Evolutionary conservation across 2,329 filamentous ascomycete genomes (phyloP), one percentile per base, ranked within the genome.

Genomic region (Colletotrichum sp.): DNA sequence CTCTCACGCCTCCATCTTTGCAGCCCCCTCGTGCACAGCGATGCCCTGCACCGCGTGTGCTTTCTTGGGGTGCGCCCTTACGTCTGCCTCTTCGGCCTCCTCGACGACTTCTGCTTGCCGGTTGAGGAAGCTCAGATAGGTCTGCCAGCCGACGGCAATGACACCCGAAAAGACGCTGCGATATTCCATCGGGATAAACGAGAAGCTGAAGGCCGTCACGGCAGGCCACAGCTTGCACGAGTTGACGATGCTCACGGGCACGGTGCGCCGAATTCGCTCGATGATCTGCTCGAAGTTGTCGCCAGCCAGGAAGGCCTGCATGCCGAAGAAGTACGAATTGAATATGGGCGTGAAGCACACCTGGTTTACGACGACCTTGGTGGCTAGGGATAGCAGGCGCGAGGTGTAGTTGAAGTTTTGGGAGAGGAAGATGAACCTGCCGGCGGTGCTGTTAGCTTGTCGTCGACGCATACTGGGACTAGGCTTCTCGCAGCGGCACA

Each of bases 91-190:
- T 26, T 74, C 63, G 24, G 74, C 71, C 55, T 70, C 76, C 39
- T 78, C 79, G 28, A 78, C 87, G 65, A 87, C 87, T 83, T 95
- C 95, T 3, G 95, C 95, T 77, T 88, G 87, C 80, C 93, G 90
- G 81, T 98, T 98, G 81, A 98, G 84, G 84, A 92, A 94, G 79
- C 93, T 95, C 80, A 98, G 82, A 88, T 98, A 98, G 1, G 95
- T 96, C 89, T 98, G 96, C 96, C 96, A 98, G 0, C 94, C 95
- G 68, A 98, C 93, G 2, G 95, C 95, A 78, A 98, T 90, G 8
- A 94, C 86, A 2, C 95, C 95, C 0, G 94, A 92, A 79, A 98
- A 97, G 18, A 98, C 90, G 80, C 92, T 95, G 67, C 96, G 89
- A 84, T 95, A 96, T 81, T 96, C 92, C 64, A 95, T 88, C 30